Evolutionary conservation across 306 rosid genomes (phyloP).

Genomic region (Prunus padus): DNA sequence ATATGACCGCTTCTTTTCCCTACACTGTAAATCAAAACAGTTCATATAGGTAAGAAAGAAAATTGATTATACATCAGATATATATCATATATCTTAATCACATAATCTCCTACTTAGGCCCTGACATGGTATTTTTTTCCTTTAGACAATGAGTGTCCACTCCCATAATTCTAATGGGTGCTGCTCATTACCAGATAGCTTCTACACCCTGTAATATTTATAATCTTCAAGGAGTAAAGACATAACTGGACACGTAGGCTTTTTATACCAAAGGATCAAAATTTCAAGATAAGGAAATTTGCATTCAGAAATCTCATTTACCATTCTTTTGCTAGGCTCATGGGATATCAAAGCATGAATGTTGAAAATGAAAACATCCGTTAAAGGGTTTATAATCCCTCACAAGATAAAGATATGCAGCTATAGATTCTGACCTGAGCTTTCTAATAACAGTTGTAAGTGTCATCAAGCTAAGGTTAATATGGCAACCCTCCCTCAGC

Average conservation of each 20-base stretch:
- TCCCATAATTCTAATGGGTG: too few relatives aligned
- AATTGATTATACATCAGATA: not conserved
- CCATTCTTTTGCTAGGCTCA: too few relatives aligned
- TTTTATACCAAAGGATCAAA: too few relatives aligned
- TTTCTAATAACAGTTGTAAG: slow-evolving; percentile 99
- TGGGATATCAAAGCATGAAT: not conserved
- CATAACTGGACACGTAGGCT: too few relatives aligned
- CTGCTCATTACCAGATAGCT: too few relatives aligned
- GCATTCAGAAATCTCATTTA: not conserved
- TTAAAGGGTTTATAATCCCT: not conserved
- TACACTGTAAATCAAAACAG: slow-evolving; percentile 47
- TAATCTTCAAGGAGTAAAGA: too few relatives aligned
- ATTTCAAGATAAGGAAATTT: too few relatives aligned
- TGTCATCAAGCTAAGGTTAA: slow-evolving; percentile 98
- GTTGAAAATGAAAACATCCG: not conserved
- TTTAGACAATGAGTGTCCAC: too few relatives aligned
- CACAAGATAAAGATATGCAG: not conserved
- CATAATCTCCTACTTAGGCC: not conserved
- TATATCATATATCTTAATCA: not conserved
- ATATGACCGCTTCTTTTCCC: slow-evolving; percentile 94
- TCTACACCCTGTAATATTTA: too few relatives aligned
- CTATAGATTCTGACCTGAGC: slow-evolving; percentile 66
- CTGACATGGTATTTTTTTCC: too few relatives aligned
- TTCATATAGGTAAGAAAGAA: slow-evolving; percentile 9
- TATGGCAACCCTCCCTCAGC: slow-evolving; percentile 99